Conservation (phyloP, 1,284 basidiomycete genomes). For the Xanthoconium separans region DNA sequence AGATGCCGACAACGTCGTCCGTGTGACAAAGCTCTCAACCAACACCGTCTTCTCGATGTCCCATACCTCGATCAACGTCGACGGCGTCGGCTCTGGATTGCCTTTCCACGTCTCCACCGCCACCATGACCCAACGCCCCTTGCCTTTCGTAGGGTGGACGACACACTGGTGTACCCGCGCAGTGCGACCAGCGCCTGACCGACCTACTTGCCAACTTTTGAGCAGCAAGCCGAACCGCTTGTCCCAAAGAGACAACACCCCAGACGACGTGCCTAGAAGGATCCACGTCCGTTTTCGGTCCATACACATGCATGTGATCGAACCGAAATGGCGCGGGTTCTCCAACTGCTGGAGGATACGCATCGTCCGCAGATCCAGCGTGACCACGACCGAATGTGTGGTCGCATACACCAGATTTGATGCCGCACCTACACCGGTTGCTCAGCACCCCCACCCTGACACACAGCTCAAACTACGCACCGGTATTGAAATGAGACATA, state of each 20-base stretch:
- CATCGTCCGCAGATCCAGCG: slow-evolving; percentile 90
- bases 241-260: slow-evolving; percentile 90
- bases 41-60: slow-evolving; percentile 69
- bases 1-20: slow-evolving; percentile 37
- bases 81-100: slow-evolving; percentile 38
- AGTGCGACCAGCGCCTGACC: slow-evolving; percentile 49
- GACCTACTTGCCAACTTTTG: slow-evolving; percentile 82
- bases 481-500: slow-evolving; percentile 75
- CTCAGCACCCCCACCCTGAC: slow-evolving; percentile 3
- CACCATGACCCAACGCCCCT: slow-evolving; percentile 88
- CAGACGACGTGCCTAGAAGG: slow-evolving; percentile 82
- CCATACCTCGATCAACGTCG: slow-evolving; percentile 73
- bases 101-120: slow-evolving; percentile 60
- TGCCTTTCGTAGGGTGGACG: slow-evolving; percentile 83
- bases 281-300: slow-evolving; percentile 86
- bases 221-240: slow-evolving; percentile 89
- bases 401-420: slow-evolving; percentile 86
- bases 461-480: slow-evolving; percentile 38
- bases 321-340: slow-evolving; percentile 84
- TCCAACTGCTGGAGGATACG: slow-evolving; percentile 71
- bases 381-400: slow-evolving; percentile 71
- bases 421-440: slow-evolving; percentile 47
- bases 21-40: slow-evolving; percentile 68
- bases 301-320: slow-evolving; percentile 82
- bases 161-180: slow-evolving; percentile 68